These are phyloP conservation scores for Citrus maxima DNA, from an alignment of 345 rosid species.

Conservation along the genomic window DNA sequence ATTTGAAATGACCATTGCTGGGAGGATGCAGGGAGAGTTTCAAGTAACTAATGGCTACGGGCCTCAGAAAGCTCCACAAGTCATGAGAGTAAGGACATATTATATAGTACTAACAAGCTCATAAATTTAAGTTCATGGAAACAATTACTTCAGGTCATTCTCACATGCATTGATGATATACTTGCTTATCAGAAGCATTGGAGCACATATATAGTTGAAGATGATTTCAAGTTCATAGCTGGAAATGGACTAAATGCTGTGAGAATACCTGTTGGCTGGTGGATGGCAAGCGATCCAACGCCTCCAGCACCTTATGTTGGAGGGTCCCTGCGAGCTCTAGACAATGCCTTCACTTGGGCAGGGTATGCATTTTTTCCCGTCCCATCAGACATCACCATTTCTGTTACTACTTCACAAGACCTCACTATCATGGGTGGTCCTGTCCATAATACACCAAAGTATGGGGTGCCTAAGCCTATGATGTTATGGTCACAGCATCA, in stretches of 20 bases:
- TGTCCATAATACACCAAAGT: neutral
- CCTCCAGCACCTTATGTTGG: constrained; percentile 59
- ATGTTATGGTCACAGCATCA: neutral
- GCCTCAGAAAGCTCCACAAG: constrained; percentile 35
- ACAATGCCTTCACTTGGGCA: constrained; percentile 65
- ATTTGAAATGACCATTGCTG: constrained; percentile 28
- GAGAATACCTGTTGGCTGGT: constrained; percentile 71
- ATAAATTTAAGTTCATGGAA: neutral
- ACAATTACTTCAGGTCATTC: neutral
- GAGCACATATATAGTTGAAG: constrained; percentile 54
- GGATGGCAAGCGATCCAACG: constrained; percentile 56
- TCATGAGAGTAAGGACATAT: constrained; percentile 38
- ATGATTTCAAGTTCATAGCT: constrained; percentile 57
- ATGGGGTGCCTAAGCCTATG: neutral
- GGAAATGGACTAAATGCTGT: constrained; percentile 47
- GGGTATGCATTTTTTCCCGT: constrained; percentile 24
- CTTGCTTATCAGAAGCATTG: constrained; percentile 46
- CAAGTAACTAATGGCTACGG: constrained; percentile 67
- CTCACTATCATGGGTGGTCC: neutral
- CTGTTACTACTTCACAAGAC: neutral
- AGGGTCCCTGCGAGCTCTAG: constrained; percentile 52
- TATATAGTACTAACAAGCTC: neutral
- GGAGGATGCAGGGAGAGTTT: constrained; percentile 48
- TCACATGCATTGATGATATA: neutral
- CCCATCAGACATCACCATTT: neutral